Evolutionary conservation across 2,329 filamentous ascomycete genomes (phyloP).

Genomic region (Pseudopyricularia javanii): DNA sequence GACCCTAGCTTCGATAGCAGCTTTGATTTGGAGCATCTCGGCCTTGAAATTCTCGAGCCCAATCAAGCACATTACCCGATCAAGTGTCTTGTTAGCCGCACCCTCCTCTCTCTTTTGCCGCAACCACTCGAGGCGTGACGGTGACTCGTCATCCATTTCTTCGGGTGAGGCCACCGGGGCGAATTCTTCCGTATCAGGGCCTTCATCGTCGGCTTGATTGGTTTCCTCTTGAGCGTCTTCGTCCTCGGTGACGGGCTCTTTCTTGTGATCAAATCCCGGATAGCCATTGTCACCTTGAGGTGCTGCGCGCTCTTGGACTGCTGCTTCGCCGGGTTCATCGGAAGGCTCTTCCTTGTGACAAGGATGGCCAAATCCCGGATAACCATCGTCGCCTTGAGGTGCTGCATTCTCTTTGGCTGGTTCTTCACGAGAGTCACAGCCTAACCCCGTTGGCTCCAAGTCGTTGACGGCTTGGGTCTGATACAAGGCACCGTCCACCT

Average conservation of each 20-base stretch:
- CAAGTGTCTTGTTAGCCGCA: conserved; percentile 39
- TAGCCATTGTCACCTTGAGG: not conserved
- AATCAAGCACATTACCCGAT: conserved; percentile 57
- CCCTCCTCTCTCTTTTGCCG: conserved; percentile 34
- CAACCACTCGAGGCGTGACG: not conserved
- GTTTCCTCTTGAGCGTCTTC: not conserved
- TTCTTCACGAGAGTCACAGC: not conserved
- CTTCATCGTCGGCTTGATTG: too few species aligned
- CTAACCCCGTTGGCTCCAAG: not conserved
- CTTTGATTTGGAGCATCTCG: conserved; percentile 49
- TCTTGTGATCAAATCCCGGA: not conserved
- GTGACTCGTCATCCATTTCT: not conserved
- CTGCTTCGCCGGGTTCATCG: too few species aligned
- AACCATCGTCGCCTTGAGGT: not conserved
- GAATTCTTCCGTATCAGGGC: too few species aligned
- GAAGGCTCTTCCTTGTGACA: not conserved
- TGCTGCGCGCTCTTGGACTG: not conserved
- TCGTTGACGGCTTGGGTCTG: not conserved
- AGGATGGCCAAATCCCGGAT: not conserved
- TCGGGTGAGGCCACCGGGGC: not conserved
- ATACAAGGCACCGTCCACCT: not conserved
- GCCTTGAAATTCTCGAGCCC: conserved; percentile 59
- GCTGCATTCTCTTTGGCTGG: not conserved
- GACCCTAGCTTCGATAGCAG: conserved; percentile 44
- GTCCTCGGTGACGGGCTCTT: not conserved